A percentile compares a stretch with the other conserved stretches of the same genome.
phyloP scores from a whole-genome alignment of 192 early-diverging fungal genomes.

The Umbelopsis ramanniana region DNA sequence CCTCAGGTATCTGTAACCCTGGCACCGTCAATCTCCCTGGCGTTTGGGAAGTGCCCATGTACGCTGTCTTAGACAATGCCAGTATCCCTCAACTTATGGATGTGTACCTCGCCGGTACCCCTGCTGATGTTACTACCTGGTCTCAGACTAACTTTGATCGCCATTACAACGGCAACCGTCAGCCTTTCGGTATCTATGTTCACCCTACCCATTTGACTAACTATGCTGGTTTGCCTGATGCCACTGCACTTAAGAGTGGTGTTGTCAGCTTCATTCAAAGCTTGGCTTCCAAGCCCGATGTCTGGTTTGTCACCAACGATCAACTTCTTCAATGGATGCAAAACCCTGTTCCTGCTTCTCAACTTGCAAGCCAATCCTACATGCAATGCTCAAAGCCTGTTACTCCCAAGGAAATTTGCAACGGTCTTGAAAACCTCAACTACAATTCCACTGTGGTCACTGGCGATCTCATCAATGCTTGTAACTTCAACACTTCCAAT shows the following conservation, averaged over 20 bases:
- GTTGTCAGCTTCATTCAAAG: slow-evolving; percentile 59
- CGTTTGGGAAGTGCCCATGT: slow-evolving; percentile 73
- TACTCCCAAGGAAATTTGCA: slow-evolving; percentile 69
- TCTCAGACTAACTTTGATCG: slow-evolving; percentile 60
- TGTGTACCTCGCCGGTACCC: slow-evolving; percentile 51
- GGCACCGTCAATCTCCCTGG: slow-evolving; percentile 48
- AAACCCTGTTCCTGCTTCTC: slow-evolving; percentile 73
- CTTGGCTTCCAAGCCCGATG: slow-evolving; percentile 57
- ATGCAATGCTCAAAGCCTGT: slow-evolving; percentile 65
- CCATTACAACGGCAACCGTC: slow-evolving; percentile 54
- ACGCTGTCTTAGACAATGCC: slow-evolving; percentile 51
- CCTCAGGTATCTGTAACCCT: slow-evolving; percentile 46
- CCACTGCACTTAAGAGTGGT: slow-evolving; percentile 23
- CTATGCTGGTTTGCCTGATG: slow-evolving; percentile 35
- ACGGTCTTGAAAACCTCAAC: slow-evolving; percentile 61
- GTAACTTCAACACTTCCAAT: slow-evolving; percentile 52
- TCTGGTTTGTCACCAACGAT: slow-evolving; percentile 74
- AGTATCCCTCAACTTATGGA: slow-evolving; percentile 50
- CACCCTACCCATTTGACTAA: slow-evolving; percentile 51
- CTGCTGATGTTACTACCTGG: slow-evolving; percentile 45
- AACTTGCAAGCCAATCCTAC: slow-evolving; percentile 66
- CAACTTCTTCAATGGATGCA: slow-evolving; percentile 78
- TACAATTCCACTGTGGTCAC: slow-evolving; percentile 41
- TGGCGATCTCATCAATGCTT: slow-evolving; percentile 41
- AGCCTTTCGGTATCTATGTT: slow-evolving; percentile 58